Base-by-base conservation (phyloP, 1,139 yeast genomes). In the Scheffersomyces quercinus region DNA sequence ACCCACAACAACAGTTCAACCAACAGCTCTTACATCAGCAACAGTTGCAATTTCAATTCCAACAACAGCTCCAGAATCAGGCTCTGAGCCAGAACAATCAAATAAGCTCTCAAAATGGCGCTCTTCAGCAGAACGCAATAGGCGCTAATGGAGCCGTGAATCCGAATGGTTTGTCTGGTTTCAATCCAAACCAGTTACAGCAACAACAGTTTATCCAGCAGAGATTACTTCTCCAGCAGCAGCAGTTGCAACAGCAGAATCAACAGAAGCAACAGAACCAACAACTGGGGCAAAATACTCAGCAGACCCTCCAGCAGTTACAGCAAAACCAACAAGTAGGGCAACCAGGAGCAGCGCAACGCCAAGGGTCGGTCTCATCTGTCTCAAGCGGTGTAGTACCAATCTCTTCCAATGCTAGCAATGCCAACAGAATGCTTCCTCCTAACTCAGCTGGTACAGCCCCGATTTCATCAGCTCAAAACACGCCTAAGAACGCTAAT, bases 231-330 rank as follows among this genome's bases (percentile, higher is more conserved):
- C 51, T 40, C 14, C 49, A 37, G 26, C 53, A 50, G 26, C 55
- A 39, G 16, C 53, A 43, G 29, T 47, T 36, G 16, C 51, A 41
- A 28, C 52, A 44, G 26, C 46, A 33, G 7, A 43, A 35, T 38
- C 56, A 4, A 40, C 53, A 13, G 36, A 51, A 29, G 42, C 53
- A 33, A 43, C 58, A 8, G 43, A 51, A 38, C 24, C 48, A 35
- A 35, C 49, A 36, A 35, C 48, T 38, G 43, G 48, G 38, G 28
- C 41, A 32, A 20, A 31, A 31, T 31, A 11, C 26, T 20, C 38
- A 24, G 4, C 46, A 35, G 28, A 35, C 28, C 13, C 45, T 38
- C n/a, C 40, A 38, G 8, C 36, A 24, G 4, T 15, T 20, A 3
- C 13, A 35, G 8, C 36, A 41, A 37, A 34, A 48, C 37, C 45